A percentile compares a stretch with the other conserved stretches of the same genome.
Conservation (phyloP, 306 rosid species). For the Quercus dentata region DNA sequence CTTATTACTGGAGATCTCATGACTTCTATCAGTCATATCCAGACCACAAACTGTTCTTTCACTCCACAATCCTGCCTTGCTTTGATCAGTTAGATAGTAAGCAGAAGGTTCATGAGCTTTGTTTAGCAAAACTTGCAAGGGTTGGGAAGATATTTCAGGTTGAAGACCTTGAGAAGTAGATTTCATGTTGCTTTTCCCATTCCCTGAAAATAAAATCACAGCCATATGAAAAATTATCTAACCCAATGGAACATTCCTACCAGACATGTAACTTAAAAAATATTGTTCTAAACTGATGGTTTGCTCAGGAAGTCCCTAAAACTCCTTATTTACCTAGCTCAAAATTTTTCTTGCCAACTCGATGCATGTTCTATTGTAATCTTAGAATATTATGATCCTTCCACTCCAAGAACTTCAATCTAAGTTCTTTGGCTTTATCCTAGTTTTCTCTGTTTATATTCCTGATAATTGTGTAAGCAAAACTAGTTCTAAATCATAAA, state of each 20-base stretch:
- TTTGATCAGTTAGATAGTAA: constrained; percentile 38
- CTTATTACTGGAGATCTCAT: constrained; percentile 42
- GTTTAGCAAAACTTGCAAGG: constrained; percentile 41
- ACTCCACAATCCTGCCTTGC: constrained; percentile 46
- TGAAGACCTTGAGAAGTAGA: constrained; percentile 45
- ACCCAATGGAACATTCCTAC: background rate
- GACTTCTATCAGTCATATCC: constrained; percentile 44
- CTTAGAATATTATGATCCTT: background rate
- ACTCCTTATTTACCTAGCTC: no score
- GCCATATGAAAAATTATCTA: constrained; percentile 3
- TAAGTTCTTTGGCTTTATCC: background rate
- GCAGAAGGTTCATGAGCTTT: constrained; percentile 46
- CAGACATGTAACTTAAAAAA: background rate
- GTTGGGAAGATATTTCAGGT: constrained; percentile 53
- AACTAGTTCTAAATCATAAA: no score
- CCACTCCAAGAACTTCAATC: constrained; percentile 10
- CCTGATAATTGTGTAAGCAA: no score
- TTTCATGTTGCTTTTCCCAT: constrained; percentile 43
- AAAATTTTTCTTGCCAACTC: no score
- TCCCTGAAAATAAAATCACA: constrained; percentile 47
- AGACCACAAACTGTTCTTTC: constrained; percentile 51
- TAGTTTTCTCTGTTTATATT: background rate
- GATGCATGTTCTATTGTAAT: no score
- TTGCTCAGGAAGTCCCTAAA: no score
- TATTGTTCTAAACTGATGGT: background rate